Base-by-base conservation (phyloP, 176 grass and related monocot species). In the Guadua angustifolia region DNA sequence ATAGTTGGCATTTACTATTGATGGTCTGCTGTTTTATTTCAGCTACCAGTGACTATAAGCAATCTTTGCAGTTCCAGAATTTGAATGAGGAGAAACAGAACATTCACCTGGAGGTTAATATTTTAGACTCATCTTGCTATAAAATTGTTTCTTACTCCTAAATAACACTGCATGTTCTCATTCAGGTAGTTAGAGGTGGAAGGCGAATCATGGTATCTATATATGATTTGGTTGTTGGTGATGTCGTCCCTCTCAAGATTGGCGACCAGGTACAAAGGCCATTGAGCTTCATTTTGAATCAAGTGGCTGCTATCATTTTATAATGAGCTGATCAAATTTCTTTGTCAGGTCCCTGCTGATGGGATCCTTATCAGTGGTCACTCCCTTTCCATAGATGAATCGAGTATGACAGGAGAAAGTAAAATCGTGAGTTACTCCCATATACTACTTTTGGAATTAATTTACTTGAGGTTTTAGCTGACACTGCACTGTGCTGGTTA, bases 341-440 rank as follows among this genome's bases (percentile, higher is more conserved):
- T 75, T 64, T 75, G 38, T 9, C 79, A 98, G 96, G 96, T 98
- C 19, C 96, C 96, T 35, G 87, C 89, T 84, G 96, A 98, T 87
- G 96, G 96, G 43, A 58, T 98, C 71, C 84, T 98, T 68, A 86
- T 98, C n/a, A 89, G 69, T n/a, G 96, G 96, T 22, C 96, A 95
- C 47, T 98, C 91, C 62, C 91, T 98, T 73, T 90, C 96, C 12
- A 89, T 98, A 71, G 96, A 98, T 39, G 96, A 98, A 84, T 95
- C 96, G n/a, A 94, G 93, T 81, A 95, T 98, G 96, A 98, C 96
- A 0, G 96, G 96, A 36, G 96, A 98, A 82, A 98, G 96, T 77
- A 95, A 95, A 90, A 86, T 98, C 4, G 96, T 98, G 79, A 95
- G 89, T 90, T 84, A 9, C 53, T 36, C 51, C 32, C 21, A 33